Percentiles rank a stretch among this genome's conserved stretches.
phyloP scores from a whole-genome alignment of 2,329 filamentous ascomycete genomes.

The Sporothrix brasiliensis region DNA sequence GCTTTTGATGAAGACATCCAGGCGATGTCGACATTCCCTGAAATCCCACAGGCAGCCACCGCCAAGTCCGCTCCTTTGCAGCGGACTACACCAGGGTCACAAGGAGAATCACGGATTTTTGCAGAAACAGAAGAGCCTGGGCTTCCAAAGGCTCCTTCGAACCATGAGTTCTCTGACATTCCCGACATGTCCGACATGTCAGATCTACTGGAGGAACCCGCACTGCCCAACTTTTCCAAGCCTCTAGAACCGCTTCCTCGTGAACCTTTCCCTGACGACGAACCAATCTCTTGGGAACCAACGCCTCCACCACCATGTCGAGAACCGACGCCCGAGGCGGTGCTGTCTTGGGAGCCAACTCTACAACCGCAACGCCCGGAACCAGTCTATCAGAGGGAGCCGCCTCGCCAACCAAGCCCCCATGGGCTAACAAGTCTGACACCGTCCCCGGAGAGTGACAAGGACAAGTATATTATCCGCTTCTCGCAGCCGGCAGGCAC shows the following conservation, averaged over 20 bases:
- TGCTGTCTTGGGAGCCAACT: background rate
- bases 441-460: slow-evolving; percentile 28
- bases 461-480: slow-evolving; percentile 33
- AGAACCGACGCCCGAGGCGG: background rate
- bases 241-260: background rate
- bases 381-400: background rate
- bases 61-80: background rate
- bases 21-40: background rate
- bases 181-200: slow-evolving; percentile 18
- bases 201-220: background rate
- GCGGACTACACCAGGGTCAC: background rate
- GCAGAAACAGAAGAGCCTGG: background rate
- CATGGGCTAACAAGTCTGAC: slow-evolving; percentile 21
- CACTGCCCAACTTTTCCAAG: slow-evolving; percentile 10
- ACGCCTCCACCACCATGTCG: background rate
- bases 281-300: slow-evolving; percentile 5
- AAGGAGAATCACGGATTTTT: background rate
- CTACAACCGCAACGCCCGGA: background rate
- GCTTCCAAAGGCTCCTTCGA: background rate
- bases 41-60: background rate
- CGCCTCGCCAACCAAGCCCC: background rate
- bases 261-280: background rate
- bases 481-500: slow-evolving; percentile 31
- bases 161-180: slow-evolving; percentile 6
- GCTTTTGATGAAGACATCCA: background rate